Evolutionary conservation across 352 stramenopile species (phyloP).

Genomic region (Phytophthora rubi): DNA sequence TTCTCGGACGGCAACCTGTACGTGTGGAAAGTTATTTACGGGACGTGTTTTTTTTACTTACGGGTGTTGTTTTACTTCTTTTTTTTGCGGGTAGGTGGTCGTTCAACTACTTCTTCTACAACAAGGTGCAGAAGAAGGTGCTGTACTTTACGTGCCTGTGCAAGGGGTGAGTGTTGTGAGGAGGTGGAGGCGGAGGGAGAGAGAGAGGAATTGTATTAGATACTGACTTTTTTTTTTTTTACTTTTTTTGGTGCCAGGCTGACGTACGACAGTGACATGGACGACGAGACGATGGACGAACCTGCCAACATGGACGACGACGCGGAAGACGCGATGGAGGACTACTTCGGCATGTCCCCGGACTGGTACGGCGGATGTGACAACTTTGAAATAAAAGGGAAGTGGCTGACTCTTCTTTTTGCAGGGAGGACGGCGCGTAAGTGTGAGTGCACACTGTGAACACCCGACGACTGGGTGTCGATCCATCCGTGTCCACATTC

Average conservation of each 20-base stretch:
- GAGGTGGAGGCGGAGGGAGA: neutral
- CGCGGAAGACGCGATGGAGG: constrained; percentile 76
- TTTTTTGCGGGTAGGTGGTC: constrained; percentile 68
- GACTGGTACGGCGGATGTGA: constrained; percentile 63
- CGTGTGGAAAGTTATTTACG: no score
- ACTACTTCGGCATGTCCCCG: constrained; percentile 88
- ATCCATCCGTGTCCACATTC: neutral
- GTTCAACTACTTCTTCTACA: constrained; percentile 97
- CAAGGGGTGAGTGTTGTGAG: constrained; percentile 65
- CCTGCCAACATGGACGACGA: constrained; percentile 73
- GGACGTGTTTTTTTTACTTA: neutral
- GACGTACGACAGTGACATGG: constrained; percentile 69
- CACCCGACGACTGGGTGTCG: constrained; percentile 17
- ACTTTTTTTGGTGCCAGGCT: constrained; percentile 39
- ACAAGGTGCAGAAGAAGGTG: constrained; percentile 93
- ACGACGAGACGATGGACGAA: constrained; percentile 87
- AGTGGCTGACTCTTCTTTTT: constrained; percentile 5
- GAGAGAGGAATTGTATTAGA: neutral
- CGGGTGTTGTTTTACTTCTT: neutral
- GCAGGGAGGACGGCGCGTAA: constrained; percentile 71
- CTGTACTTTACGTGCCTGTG: constrained; percentile 94
- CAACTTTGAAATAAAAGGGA: neutral
- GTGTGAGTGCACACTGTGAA: constrained; percentile 15
- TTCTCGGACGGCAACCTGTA: constrained; percentile 90
- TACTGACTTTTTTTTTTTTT: constrained; percentile 2